Conservation (phyloP, 805 yeast species). For the Kuraishia cidri region DNA sequence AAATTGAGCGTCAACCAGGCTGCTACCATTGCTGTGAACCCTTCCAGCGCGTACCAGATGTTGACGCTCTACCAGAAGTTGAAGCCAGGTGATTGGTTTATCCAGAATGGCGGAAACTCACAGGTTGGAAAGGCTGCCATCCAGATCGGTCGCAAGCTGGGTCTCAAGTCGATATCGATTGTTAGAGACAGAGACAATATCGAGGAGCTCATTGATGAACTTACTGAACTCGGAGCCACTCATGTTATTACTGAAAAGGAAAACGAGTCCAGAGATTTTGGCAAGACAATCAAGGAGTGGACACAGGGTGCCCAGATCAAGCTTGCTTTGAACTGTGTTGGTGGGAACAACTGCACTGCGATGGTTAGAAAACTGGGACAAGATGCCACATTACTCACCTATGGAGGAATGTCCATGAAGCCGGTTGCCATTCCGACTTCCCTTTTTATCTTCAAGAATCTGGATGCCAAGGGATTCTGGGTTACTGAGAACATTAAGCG, state of each 20-base stretch:
- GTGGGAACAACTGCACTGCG: conserved; percentile 79
- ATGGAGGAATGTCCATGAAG: conserved; percentile 96
- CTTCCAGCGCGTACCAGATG: conserved; percentile 87
- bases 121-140: conserved; percentile 91
- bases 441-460: conserved; percentile 79
- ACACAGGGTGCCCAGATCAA: conserved; percentile 45
- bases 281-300: conserved; percentile 47
- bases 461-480: conserved; percentile 90
- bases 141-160: conserved; percentile 74
- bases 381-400: conserved; percentile 76
- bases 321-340: conserved; percentile 87
- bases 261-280: conserved; percentile 60
- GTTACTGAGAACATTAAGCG: conserved; percentile 57
- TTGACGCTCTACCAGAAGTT: conserved; percentile 59
- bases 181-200: conserved; percentile 81
- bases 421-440: conserved; percentile 92
- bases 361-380: conserved; percentile 74
- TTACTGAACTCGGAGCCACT: conserved; percentile 71
- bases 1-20: conserved; percentile 53
- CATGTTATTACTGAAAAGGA: conserved; percentile 86
- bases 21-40: conserved; percentile 88
- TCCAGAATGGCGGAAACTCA: conserved; percentile 95
- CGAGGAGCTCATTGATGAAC: conserved; percentile 42
- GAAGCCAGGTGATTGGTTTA: conserved; percentile 76
- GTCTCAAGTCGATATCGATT: conserved; percentile 77